Percentiles rank a stretch among this genome's conserved stretches.
Evolutionary conservation across 495 filamentous ascomycete species (phyloP).

Genomic region (Hypoxylon crocopeplum): DNA sequence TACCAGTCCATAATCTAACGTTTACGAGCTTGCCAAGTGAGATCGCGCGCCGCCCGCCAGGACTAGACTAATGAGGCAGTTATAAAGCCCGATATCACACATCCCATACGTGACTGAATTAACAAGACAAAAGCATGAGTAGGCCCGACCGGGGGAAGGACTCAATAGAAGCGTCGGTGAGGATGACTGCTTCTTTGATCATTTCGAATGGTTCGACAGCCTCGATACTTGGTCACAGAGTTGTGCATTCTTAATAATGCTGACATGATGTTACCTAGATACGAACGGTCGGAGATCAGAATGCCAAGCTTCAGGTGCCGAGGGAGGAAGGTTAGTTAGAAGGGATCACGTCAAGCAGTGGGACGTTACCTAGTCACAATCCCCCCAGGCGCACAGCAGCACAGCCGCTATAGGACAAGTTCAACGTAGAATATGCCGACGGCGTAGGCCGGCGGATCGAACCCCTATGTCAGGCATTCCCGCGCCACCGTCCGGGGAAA

Average conservation of each 20-base stretch:
- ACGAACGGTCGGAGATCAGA: neutral
- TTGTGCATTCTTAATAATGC: conserved; percentile 9
- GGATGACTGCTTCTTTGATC: neutral
- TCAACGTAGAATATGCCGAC: neutral
- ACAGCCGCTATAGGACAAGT: neutral
- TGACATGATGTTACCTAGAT: conserved; percentile 12
- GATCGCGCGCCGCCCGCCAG: neutral
- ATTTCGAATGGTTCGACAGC: neutral
- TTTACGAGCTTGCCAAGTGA: conserved; percentile 21
- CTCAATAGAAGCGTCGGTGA: conserved; percentile 7
- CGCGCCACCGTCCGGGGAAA: conserved; percentile 6
- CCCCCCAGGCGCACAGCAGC: neutral
- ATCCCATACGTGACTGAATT: neutral
- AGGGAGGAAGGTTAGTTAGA: neutral
- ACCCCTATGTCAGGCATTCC: neutral
- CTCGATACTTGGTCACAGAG: neutral
- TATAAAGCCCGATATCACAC: neutral
- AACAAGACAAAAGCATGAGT: neutral
- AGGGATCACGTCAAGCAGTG: neutral
- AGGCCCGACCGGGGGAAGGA: conserved; percentile 3
- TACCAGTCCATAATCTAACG: neutral
- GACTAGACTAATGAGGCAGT: conserved; percentile 21
- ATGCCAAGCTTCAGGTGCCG: conserved; percentile 9
- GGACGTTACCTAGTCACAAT: conserved; percentile 10
- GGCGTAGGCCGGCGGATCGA: no score